These are phyloP conservation scores for Cetraspora pellucida DNA, from an alignment of 192 early-diverging fungal species.

Conservation along the genomic window DNA sequence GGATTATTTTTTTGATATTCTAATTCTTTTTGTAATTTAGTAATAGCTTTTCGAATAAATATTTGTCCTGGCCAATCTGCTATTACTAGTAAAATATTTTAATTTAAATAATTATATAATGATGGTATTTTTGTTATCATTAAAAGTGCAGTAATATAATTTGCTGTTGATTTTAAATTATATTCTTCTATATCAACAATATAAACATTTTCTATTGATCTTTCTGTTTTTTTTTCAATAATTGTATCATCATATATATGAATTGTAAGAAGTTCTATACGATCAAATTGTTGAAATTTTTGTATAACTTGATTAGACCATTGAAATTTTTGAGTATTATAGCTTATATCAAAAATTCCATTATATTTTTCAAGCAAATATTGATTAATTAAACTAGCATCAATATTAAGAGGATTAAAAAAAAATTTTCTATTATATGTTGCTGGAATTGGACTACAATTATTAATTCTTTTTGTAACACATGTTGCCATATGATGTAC, in stretches of 20 bases:
- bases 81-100: not conserved
- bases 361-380: not conserved
- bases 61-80: conserved; percentile 17
- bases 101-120: not conserved
- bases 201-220: not conserved
- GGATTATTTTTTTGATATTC: not conserved
- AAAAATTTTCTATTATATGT: not conserved
- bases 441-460: not conserved
- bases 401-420: not conserved
- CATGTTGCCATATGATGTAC: conserved; percentile 4
- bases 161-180: not conserved
- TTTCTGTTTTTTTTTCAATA: not conserved
- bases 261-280: not conserved
- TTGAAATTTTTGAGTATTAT: not conserved
- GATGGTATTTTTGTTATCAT: not conserved
- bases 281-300: not conserved
- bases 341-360: not conserved
- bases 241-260: not conserved
- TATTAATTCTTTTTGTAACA: not conserved
- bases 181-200: not conserved
- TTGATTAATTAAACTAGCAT: not conserved
- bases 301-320: not conserved
- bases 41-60: conserved; percentile 15
- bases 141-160: not conserved
- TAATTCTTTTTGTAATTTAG: not conserved